These are phyloP conservation scores for Aspergillus sp. DNA, from an alignment of 2,329 filamentous ascomycete genomes.

Conservation along the genomic window DNA sequence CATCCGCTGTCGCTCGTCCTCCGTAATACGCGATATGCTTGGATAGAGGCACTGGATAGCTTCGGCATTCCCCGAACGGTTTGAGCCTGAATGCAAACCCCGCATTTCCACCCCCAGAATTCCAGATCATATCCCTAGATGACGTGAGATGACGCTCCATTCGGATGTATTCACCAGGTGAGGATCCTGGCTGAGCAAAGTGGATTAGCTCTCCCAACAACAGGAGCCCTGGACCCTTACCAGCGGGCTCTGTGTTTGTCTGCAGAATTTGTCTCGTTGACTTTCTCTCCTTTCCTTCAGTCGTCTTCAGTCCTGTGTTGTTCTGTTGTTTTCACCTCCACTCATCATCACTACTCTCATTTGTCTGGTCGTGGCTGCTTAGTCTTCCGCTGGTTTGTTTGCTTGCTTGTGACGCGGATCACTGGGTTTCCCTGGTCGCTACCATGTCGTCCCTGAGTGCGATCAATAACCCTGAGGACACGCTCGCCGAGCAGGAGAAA, in stretches of 20 bases:
- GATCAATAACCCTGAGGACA: background rate
- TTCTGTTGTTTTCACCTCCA: too few species aligned
- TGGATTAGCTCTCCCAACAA: too few species aligned
- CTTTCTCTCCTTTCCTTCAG: too few species aligned
- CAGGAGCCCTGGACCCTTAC: too few species aligned
- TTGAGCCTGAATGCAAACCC: background rate
- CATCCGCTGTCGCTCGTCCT: background rate
- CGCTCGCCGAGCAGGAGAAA: background rate
- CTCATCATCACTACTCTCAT: too few species aligned
- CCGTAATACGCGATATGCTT: background rate
- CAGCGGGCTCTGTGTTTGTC: too few species aligned
- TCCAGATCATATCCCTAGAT: background rate
- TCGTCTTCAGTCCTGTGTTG: too few species aligned
- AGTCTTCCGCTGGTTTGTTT: too few species aligned
- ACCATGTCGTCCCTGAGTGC: background rate
- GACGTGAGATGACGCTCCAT: background rate
- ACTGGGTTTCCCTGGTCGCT: background rate
- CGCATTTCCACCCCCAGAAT: background rate
- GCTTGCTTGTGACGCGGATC: too few species aligned
- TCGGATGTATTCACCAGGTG: background rate
- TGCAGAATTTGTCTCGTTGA: too few species aligned
- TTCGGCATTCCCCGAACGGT: background rate
- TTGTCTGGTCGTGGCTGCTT: too few species aligned
- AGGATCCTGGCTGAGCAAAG: background rate
- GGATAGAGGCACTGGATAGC: background rate